Base-by-base conservation (phyloP, 768 basidiomycete genomes). In the Auricularia auricula-judae region DNA sequence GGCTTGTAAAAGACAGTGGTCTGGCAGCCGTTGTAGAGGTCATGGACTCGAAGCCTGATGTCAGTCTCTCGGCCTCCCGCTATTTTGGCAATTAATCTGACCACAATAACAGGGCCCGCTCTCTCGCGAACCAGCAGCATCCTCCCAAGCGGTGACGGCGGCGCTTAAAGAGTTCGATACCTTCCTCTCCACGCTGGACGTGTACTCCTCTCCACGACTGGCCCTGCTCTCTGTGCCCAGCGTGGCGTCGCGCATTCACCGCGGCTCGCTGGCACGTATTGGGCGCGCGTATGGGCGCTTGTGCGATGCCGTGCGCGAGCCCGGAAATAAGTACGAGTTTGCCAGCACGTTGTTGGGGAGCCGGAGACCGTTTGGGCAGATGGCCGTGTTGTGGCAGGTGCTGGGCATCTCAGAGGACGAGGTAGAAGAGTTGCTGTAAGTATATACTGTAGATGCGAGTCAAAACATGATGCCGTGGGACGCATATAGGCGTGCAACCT, bases 311-410 rank as follows among this genome's bases (percentile, higher is more conserved):
- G 89, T 98, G 16, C 81, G 83, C 71, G 84, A 83, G 63, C 82
- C 85, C 51, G 82, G 84, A 73, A 92, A 92, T 67, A 81, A 80
- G 73, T 99, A 98, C 71, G 94, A 98, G 76, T 95, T 94, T n/a
- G 90, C 86, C 16, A 81, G 86, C 65, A 94, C 93, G 23, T 72
- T 96, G 65, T 74, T 96, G 44, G 89, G 93, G 14, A 85, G 87
- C 66, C 87, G 90, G 76, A 75, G 91, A 73, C 91, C 91, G 21
- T 93, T 92, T 76, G 91, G 91, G 62, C 87, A 89, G 71, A 81
- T 86, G 35, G 81, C 82, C 70, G 73, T 89, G 68, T 72, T 93
- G 67, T 83, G 83, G 79, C 89, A 91, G 75, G 87, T 93, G 43
- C 86, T 89, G 71, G 91, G 91, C 36, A 73, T 91, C 21, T 81